phyloP scores from a whole-genome alignment of 257 asterid genomes.

The Rhazya stricta region DNA sequence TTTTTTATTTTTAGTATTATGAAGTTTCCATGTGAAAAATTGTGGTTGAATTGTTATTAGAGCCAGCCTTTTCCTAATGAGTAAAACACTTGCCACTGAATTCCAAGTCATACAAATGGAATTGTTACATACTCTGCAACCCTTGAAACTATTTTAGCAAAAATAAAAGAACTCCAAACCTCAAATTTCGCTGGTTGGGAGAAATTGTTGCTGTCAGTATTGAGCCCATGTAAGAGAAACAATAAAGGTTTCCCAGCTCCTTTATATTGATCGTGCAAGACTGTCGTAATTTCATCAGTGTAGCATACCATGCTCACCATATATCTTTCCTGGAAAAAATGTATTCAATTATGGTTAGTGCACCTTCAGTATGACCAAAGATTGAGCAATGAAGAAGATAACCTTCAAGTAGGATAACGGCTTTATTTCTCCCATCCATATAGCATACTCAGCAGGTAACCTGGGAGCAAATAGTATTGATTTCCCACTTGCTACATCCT shows the following conservation, averaged over 20 bases:
- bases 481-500: conserved; percentile 84
- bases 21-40: not conserved
- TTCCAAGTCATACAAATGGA: not conserved
- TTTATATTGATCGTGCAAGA: conserved; percentile 51
- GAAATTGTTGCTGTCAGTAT: conserved; percentile 76
- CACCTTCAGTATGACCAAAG: not conserved
- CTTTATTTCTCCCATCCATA: conserved; percentile 95
- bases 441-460: conserved; percentile 76
- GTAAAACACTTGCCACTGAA: not conserved
- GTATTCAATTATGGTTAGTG: conserved; percentile 9
- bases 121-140: not conserved
- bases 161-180: conserved; percentile 38
- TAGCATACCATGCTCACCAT: conserved; percentile 53
- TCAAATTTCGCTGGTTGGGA: conserved; percentile 83
- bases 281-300: conserved; percentile 68
- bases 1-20: not conserved
- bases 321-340: conserved; percentile 67
- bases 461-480: conserved; percentile 86
- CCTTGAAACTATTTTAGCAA: not conserved
- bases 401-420: conserved; percentile 77
- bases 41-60: not conserved
- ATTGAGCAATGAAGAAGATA: conserved; percentile 12
- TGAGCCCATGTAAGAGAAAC: conserved; percentile 85
- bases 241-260: conserved; percentile 69
- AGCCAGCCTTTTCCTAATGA: not conserved